Percentiles rank a stretch among this genome's conserved stretches.
These are phyloP conservation scores for Talaromyces sp. DNA, from an alignment of 2,329 filamentous ascomycete genomes.

Conservation along the genomic window DNA sequence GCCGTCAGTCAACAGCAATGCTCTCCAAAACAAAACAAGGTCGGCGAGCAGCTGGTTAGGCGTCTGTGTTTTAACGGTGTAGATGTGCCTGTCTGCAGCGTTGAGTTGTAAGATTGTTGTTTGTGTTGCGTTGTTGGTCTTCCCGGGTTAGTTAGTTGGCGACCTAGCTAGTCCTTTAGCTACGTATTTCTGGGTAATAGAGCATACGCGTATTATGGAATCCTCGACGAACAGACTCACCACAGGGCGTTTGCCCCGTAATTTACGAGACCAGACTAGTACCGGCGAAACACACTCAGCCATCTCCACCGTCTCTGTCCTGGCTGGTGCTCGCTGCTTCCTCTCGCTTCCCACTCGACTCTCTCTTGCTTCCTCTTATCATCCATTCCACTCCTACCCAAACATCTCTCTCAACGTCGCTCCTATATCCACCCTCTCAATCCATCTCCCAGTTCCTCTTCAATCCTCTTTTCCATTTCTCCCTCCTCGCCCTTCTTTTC, in stretches of 20 bases:
- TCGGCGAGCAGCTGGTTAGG: background rate
- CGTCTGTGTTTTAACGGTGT: background rate
- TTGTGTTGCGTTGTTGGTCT: background rate
- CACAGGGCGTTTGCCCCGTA: background rate
- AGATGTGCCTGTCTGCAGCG: background rate
- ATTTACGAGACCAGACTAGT: constrained; percentile 12
- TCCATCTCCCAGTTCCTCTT: constrained; percentile 21
- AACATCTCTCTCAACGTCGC: constrained; percentile 11
- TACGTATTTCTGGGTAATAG: background rate
- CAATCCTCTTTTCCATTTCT: constrained; percentile 19
- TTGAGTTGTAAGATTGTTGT: constrained; percentile 3
- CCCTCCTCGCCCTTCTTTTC: constrained; percentile 25
- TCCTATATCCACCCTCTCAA: constrained; percentile 18
- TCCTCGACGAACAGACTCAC: background rate
- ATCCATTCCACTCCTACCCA: constrained; percentile 16
- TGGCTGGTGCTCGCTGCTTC: constrained; percentile 9
- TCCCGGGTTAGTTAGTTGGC: background rate
- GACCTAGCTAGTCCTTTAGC: background rate
- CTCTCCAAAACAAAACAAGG: too few species aligned
- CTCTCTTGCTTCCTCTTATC: constrained; percentile 18
- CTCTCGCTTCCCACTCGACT: constrained; percentile 18
- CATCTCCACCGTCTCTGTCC: constrained; percentile 13
- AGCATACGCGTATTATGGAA: constrained; percentile 2
- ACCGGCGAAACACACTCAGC: constrained; percentile 15
- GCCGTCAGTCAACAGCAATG: background rate